Evolutionary conservation across 106 monocot genomes (phyloP).

Genomic region (Triglochin maritima): DNA sequence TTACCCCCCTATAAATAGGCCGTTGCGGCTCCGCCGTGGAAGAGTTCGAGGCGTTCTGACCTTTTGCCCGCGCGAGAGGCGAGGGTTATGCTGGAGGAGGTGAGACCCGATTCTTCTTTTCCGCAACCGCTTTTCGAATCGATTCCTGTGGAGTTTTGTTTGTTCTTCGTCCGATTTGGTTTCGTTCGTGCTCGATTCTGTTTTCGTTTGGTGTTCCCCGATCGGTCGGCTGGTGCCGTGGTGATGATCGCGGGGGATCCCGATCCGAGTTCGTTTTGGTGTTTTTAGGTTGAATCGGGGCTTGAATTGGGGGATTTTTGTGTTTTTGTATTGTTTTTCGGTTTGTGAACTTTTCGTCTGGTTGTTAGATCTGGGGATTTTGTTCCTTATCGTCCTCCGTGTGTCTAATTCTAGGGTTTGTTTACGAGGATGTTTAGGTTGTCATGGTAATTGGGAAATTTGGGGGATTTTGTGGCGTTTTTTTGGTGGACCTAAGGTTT

Average conservation of each 20-base stretch:
- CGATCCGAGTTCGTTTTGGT: too few species aligned
- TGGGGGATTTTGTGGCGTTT: too few species aligned
- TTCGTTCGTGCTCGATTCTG: neutral
- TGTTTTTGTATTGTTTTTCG: too few species aligned
- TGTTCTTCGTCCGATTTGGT: neutral
- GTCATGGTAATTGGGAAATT: too few species aligned
- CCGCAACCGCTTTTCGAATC: neutral
- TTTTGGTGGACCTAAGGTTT: too few species aligned
- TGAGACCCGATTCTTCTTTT: neutral
- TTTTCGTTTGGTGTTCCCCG: neutral
- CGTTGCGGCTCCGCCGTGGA: neutral
- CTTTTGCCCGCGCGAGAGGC: conserved; percentile 2
- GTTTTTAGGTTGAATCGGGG: too few species aligned
- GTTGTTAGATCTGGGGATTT: too few species aligned
- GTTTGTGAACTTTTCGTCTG: too few species aligned
- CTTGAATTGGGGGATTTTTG: too few species aligned
- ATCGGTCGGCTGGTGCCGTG: neutral
- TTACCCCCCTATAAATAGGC: neutral
- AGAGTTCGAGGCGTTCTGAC: neutral
- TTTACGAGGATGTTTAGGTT: too few species aligned
- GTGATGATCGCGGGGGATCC: neutral
- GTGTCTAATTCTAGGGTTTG: too few species aligned
- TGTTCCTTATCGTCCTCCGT: too few species aligned
- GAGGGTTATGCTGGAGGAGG: conserved; percentile 4
- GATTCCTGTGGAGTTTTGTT: neutral